Percentiles rank a stretch among this genome's conserved stretches.
Evolutionary conservation across 768 basidiomycete species (phyloP).

Genomic region (Solioccasus polychromus): DNA sequence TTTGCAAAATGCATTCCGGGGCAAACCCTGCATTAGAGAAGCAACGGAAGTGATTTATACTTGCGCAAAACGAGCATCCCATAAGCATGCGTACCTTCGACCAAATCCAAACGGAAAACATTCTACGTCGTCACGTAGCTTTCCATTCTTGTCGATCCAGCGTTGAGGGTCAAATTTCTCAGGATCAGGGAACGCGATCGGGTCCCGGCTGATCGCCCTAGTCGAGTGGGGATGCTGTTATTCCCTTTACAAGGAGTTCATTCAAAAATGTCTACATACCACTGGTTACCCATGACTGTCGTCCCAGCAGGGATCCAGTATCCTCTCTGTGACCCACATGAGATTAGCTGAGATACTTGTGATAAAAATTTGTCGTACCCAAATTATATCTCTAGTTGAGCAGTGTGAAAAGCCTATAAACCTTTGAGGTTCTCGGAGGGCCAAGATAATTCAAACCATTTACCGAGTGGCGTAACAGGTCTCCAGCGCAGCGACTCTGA

Average conservation of each 20-base stretch:
- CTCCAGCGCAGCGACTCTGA: slow-evolving; percentile 38
- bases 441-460: neutral
- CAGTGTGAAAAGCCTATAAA: slow-evolving; percentile 50
- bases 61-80: neutral
- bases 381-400: slow-evolving; percentile 61
- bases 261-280: slow-evolving; percentile 7
- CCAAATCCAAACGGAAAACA: slow-evolving; percentile 56
- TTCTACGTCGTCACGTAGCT: slow-evolving; percentile 44
- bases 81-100: slow-evolving; percentile 25
- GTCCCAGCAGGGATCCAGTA: slow-evolving; percentile 24
- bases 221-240: neutral
- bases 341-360: slow-evolving; percentile 28
- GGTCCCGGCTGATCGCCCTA: slow-evolving; percentile 56
- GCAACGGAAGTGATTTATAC: neutral
- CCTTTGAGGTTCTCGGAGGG: too few relatives aligned
- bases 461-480: slow-evolving; percentile 30
- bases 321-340: slow-evolving; percentile 9
- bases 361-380: slow-evolving; percentile 34
- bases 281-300: slow-evolving; percentile 17
- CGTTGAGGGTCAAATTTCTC: slow-evolving; percentile 56
- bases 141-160: slow-evolving; percentile 46
- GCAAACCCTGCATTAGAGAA: slow-evolving; percentile 42
- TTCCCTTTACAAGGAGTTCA: too few relatives aligned
- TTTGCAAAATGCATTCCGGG: slow-evolving; percentile 56
- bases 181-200: slow-evolving; percentile 52